These are phyloP conservation scores for Erigeron canadensis DNA, from an alignment of 129 eudicot genomes.

Conservation along the genomic window DNA sequence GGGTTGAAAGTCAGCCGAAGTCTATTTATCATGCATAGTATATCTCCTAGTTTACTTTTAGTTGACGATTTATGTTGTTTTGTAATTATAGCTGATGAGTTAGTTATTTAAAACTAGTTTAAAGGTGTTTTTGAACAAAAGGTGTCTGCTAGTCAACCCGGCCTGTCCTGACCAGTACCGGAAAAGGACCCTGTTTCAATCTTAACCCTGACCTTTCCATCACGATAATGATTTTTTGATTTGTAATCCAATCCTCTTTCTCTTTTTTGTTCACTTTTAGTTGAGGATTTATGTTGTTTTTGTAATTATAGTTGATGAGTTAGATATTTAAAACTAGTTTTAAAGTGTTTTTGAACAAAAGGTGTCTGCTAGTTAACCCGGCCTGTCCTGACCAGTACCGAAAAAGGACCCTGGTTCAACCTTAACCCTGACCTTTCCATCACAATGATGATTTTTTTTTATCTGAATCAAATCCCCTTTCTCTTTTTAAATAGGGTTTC, in stretches of 20 bases:
- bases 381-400: neutral
- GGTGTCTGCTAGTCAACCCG: too few relatives aligned
- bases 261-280: neutral
- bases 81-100: neutral
- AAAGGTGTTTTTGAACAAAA: neutral
- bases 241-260: neutral
- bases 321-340: neutral
- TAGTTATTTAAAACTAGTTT: neutral
- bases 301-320: neutral
- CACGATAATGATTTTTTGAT: neutral
- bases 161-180: neutral
- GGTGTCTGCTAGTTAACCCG: neutral
- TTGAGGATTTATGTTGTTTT: neutral
- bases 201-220: neutral
- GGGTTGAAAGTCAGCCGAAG: neutral
- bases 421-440: neutral
- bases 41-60: neutral
- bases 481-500: conserved; percentile 24
- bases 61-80: neutral
- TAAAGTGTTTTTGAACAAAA: too few relatives aligned
- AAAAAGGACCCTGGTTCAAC: neutral
- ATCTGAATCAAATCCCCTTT: neutral
- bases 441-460: neutral
- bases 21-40: neutral
- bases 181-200: neutral